These are phyloP conservation scores for Penicillium bialowiezense DNA, from an alignment of 495 filamentous ascomycete species.

Conservation along the genomic window DNA sequence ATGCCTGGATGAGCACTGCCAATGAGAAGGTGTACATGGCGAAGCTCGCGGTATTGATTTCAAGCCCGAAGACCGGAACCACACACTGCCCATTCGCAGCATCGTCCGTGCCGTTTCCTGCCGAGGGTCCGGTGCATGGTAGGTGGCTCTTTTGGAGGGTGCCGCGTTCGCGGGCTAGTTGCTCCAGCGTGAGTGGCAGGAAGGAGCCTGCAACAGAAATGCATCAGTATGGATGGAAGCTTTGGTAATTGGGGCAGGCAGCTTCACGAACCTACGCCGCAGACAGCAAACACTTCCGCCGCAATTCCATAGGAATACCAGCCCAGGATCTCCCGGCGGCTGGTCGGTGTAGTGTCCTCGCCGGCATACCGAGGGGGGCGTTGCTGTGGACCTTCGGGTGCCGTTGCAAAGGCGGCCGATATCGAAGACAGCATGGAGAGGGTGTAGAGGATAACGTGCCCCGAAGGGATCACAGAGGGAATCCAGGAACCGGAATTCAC, in stretches of 20 bases:
- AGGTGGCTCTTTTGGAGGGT: constrained; percentile 56
- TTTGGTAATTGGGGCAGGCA: background rate
- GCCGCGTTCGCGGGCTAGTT: constrained; percentile 79
- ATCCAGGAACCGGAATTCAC: background rate
- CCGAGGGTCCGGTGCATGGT: constrained; percentile 30
- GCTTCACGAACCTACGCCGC: constrained; percentile 55
- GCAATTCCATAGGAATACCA: constrained; percentile 93
- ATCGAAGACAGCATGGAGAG: constrained; percentile 20
- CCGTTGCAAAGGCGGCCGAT: constrained; percentile 17
- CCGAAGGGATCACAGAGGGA: background rate
- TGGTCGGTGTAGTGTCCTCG: constrained; percentile 81
- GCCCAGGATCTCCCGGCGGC: constrained; percentile 72
- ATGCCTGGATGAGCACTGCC: constrained; percentile 51
- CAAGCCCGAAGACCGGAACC: constrained; percentile 40
- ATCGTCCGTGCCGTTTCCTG: constrained; percentile 14
- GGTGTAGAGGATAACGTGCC: background rate
- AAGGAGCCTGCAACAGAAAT: constrained; percentile 66
- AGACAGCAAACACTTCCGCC: constrained; percentile 89
- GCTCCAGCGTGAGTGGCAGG: constrained; percentile 85
- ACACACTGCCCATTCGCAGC: constrained; percentile 39
- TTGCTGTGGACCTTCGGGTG: constrained; percentile 25
- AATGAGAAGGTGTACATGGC: constrained; percentile 55
- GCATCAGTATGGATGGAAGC: constrained; percentile 4
- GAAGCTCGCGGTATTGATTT: constrained; percentile 52
- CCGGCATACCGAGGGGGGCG: constrained; percentile 59